Conservation (phyloP, 108 stramenopile species). For the Pseudonitzschia pungens region DNA sequence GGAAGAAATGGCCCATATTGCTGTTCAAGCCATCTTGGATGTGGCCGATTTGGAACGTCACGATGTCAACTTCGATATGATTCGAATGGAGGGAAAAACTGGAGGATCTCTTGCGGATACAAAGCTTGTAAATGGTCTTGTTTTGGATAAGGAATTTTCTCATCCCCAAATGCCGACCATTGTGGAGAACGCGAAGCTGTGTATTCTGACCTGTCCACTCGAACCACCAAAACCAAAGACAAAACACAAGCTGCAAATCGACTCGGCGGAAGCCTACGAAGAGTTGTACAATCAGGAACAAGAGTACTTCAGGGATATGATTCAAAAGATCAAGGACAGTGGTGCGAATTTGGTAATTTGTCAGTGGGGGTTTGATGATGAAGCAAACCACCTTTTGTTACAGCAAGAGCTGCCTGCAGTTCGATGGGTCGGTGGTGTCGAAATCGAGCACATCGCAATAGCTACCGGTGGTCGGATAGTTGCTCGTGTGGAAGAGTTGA, state of each 20-base stretch:
- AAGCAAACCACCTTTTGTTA: constrained; percentile 96
- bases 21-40: constrained; percentile 92
- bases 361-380: constrained; percentile 99
- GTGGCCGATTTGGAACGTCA: constrained; percentile 96
- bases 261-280: constrained; percentile 94
- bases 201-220: constrained; percentile 97
- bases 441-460: constrained; percentile 99
- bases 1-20: constrained; percentile 94
- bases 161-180: constrained; percentile 97
- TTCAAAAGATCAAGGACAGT: constrained; percentile 95
- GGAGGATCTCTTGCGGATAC: constrained; percentile 97
- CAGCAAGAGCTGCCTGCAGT: constrained; percentile 93
- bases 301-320: constrained; percentile 97
- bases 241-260: constrained; percentile 99
- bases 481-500: constrained; percentile 93
- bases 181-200: constrained; percentile 92
- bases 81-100: constrained; percentile 99
- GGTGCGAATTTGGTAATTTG: constrained; percentile 97
- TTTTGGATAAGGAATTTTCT: constrained; percentile 98
- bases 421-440: constrained; percentile 98
- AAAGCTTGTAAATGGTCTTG: constrained; percentile 94
- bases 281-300: constrained; percentile 93
- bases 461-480: constrained; percentile 99
- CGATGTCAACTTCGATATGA: constrained; percentile 99
- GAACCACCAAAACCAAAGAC: constrained; percentile 99